These are phyloP conservation scores for Clathrospora elynae DNA, from an alignment of 2,329 filamentous ascomycete genomes.

Conservation along the genomic window DNA sequence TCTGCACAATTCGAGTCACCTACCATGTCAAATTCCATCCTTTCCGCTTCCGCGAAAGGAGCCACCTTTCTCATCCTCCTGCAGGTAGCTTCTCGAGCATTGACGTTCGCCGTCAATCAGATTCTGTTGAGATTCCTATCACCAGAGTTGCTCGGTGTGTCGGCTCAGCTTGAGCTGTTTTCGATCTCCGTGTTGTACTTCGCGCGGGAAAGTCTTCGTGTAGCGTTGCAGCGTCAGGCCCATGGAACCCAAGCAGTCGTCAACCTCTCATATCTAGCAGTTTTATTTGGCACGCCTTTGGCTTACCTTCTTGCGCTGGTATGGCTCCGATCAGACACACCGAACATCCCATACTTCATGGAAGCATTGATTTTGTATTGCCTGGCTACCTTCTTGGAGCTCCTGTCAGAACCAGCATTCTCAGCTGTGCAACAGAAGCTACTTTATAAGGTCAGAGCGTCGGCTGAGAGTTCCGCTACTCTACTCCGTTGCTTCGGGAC, in stretches of 20 bases:
- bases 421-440: conserved; percentile 83
- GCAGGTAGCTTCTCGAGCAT: conserved; percentile 81
- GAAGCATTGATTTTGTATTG: conserved; percentile 61
- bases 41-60: conserved; percentile 64
- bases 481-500: conserved; percentile 76
- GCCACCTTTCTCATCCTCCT: conserved; percentile 86
- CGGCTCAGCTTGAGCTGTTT: conserved; percentile 90
- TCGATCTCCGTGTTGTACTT: conserved; percentile 95
- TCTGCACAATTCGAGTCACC: conserved; percentile 5
- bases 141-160: conserved; percentile 80
- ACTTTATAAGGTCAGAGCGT: conserved; percentile 77
- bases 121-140: conserved; percentile 85
- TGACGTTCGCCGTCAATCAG: conserved; percentile 93
- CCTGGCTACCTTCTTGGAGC: conserved; percentile 69
- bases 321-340: conserved; percentile 64
- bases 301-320: conserved; percentile 67
- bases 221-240: conserved; percentile 83
- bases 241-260: conserved; percentile 73
- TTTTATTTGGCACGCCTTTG: conserved; percentile 69
- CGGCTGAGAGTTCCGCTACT: conserved; percentile 82
- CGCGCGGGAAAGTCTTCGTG: conserved; percentile 84
- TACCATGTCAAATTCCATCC: conserved; percentile 42
- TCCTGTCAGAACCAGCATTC: conserved; percentile 86
- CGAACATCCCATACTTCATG: conserved; percentile 66
- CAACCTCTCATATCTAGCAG: conserved; percentile 83